These are phyloP conservation scores for Ananas comosus DNA, from an alignment of 176 grass and related monocot species.

Conservation along the genomic window DNA sequence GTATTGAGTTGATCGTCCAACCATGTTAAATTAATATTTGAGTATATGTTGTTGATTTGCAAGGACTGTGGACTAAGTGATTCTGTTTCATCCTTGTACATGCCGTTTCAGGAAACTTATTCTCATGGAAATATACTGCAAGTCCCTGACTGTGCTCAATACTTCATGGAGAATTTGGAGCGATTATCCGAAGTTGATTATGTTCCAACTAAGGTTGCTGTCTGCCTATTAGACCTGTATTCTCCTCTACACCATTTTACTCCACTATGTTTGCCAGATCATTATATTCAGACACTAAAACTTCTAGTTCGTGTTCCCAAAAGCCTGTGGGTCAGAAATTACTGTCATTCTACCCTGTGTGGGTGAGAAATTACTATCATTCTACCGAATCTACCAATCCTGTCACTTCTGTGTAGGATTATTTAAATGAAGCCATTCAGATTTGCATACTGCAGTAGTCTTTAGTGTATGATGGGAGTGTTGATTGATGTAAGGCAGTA, in stretches of 20 bases:
- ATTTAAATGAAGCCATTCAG: no score
- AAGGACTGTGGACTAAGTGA: not conserved
- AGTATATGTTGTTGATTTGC: not conserved
- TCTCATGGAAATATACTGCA: slow-evolving; percentile 70
- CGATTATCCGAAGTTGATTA: slow-evolving; percentile 67
- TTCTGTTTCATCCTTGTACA: slow-evolving; percentile 7
- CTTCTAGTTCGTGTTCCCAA: no score
- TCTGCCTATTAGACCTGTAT: not conserved
- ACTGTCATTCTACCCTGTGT: no score
- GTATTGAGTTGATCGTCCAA: not conserved
- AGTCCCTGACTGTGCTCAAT: slow-evolving; percentile 94
- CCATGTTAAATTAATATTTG: not conserved
- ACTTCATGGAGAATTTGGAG: slow-evolving; percentile 92
- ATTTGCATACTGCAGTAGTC: no score
- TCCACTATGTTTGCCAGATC: not conserved
- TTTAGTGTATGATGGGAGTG: no score
- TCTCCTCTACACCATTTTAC: not conserved
- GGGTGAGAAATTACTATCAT: no score
- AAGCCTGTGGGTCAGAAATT: no score
- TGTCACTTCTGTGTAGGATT: no score
- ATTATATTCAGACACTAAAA: not conserved
- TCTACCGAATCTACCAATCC: no score
- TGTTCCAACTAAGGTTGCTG: slow-evolving; percentile 78
- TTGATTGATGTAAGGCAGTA: not conserved
- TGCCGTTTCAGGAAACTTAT: slow-evolving; percentile 67